phyloP scores from a whole-genome alignment of 176 grass and related monocot genomes.

The Zea luxurians region DNA sequence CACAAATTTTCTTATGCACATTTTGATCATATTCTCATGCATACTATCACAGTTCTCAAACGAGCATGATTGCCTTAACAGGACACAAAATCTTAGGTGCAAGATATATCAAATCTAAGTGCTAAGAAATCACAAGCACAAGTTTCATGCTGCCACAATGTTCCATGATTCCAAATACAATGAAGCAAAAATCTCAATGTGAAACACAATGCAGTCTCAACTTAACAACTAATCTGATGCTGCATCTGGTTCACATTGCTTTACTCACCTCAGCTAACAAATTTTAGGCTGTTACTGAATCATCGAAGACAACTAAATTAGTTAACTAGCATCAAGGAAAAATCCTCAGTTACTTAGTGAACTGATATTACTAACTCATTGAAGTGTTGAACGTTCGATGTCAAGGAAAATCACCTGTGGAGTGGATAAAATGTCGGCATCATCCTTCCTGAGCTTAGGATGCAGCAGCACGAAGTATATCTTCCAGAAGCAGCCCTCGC shows the following conservation, averaged over 20 bases:
- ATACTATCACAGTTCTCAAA: neutral
- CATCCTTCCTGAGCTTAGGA: constrained; percentile 66
- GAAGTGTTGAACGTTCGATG: neutral
- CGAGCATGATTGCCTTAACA: neutral
- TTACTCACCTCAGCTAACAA: neutral
- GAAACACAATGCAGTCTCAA: neutral
- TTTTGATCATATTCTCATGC: neutral
- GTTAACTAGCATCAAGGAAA: neutral
- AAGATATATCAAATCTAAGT: constrained; percentile 3
- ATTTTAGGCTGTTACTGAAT: neutral
- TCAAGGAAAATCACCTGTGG: constrained; percentile 56
- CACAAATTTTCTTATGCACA: neutral
- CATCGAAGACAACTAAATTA: neutral
- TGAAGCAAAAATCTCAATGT: neutral
- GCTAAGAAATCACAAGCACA: constrained; percentile 2
- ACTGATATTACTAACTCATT: neutral
- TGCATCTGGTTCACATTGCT: neutral
- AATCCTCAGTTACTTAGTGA: neutral
- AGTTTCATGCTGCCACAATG: neutral
- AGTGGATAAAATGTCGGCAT: constrained; percentile 60
- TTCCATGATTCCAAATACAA: constrained; percentile 3
- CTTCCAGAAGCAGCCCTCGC: constrained; percentile 87
- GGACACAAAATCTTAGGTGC: neutral
- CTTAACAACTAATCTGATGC: constrained; percentile 6
- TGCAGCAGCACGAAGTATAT: constrained; percentile 91